Evolutionary conservation across 2,329 filamentous ascomycete species (phyloP).

Genomic region (Didymosphaeria variabile): DNA sequence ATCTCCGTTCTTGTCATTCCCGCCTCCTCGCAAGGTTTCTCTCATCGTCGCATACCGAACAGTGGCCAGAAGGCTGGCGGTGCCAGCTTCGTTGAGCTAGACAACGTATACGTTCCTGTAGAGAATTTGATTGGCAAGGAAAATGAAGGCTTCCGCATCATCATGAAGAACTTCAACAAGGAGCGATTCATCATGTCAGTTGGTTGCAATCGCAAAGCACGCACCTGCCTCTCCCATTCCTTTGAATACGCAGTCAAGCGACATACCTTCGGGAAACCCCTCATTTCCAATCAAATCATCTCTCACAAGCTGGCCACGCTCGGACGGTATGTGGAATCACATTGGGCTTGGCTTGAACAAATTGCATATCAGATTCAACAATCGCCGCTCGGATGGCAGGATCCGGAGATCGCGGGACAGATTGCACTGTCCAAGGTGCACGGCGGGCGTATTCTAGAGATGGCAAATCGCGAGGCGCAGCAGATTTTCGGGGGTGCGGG

Average conservation of each 20-base stretch:
- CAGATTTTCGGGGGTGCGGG: constrained; percentile 64
- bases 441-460: constrained; percentile 60
- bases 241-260: constrained; percentile 41
- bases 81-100: constrained; percentile 43
- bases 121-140: constrained; percentile 41
- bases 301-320: constrained; percentile 45
- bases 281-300: constrained; percentile 46
- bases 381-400: constrained; percentile 52
- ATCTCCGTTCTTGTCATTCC: constrained; percentile 46
- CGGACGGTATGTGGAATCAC: constrained; percentile 36
- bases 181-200: constrained; percentile 46
- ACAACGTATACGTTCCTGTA: constrained; percentile 43
- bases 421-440: constrained; percentile 59
- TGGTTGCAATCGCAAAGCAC: constrained; percentile 38
- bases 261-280: constrained; percentile 42
- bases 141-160: constrained; percentile 42
- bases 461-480: constrained; percentile 62
- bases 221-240: constrained; percentile 40
- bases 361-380: constrained; percentile 41
- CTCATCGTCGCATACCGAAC: constrained; percentile 19
- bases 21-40: constrained; percentile 35
- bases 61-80: constrained; percentile 12
- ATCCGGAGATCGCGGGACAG: constrained; percentile 49
- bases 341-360: constrained; percentile 44
- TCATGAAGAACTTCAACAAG: constrained; percentile 48